Evolutionary conservation across 148 eudicot genomes (phyloP), one percentile per base, ranked within the genome.

Genomic region (Heliamphora exappendiculata): DNA sequence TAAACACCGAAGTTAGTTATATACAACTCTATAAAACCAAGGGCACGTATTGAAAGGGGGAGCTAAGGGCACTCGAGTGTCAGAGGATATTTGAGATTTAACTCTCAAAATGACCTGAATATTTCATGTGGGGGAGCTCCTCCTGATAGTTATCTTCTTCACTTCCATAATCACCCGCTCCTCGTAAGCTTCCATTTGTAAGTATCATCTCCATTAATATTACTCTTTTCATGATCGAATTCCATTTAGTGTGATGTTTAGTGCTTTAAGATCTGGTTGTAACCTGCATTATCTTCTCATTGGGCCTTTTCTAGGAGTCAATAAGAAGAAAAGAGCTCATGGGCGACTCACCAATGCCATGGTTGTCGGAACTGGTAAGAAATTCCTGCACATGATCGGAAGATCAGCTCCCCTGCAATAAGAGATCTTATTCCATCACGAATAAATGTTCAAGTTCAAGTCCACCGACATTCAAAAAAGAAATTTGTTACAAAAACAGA

Each of bases 1-100:
- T n/a, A n/a, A n/a, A n/a, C n/a, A n/a, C n/a, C 22, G 19, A 50
- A n/a, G 31, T 24, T 22, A 22, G 31, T 57, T 24, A 22, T 13
- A 57, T 57, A 33, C 66, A 60, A 60, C 36, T 60, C 66, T 60
- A 60, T 60, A 60, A 60, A 60, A 60, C 20, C 9, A 60, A 37
- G 4, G 66, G 39, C 20, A 60, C n/a, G n/a, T n/a, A n/a, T n/a
- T n/a, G n/a, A n/a, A n/a, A n/a, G n/a, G n/a, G n/a, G n/a, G n/a
- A n/a, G n/a, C n/a, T n/a, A n/a, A n/a, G n/a, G n/a, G n/a, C n/a
- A n/a, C n/a, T n/a, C n/a, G n/a, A n/a, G n/a, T n/a, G n/a, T n/a
- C n/a, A n/a, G n/a, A n/a, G n/a, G n/a, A n/a, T n/a, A n/a, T n/a
- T n/a, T n/a, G n/a, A n/a, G n/a, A n/a, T n/a, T n/a, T n/a, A n/a